Evolutionary conservation across 495 filamentous ascomycete species (phyloP).

Genomic region (Geopyxis carbonaria): DNA sequence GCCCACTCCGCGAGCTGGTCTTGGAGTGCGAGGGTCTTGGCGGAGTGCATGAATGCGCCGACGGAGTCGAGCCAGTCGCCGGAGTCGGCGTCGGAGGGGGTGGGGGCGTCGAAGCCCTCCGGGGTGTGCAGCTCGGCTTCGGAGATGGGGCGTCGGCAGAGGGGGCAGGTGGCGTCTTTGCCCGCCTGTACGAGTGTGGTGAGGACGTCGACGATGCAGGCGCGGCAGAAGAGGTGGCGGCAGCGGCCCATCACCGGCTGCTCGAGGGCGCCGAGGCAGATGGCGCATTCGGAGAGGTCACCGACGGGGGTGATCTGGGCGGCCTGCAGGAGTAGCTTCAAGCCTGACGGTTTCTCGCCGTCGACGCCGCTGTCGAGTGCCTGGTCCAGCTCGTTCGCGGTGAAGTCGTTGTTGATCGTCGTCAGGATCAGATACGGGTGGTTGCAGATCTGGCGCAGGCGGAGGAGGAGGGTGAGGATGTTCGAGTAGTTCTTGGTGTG

Average conservation of each 20-base stretch:
- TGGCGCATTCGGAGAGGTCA: conserved; percentile 1
- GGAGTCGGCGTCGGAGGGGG: conserved; percentile 2
- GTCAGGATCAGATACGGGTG: conserved; percentile 20
- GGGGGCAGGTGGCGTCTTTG: neutral
- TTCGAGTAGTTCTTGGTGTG: conserved; percentile 9
- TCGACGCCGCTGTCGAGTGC: conserved; percentile 3
- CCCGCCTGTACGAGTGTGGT: conserved; percentile 2
- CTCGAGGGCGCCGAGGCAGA: conserved; percentile 9
- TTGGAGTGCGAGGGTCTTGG: conserved; percentile 10
- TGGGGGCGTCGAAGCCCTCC: too few relatives aligned
- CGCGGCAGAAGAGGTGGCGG: conserved; percentile 13
- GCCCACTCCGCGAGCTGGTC: conserved; percentile 14
- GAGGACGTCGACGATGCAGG: conserved; percentile 8
- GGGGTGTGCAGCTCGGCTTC: conserved; percentile 1
- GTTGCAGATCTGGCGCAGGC: conserved; percentile 20
- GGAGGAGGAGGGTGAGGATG: conserved; percentile 14
- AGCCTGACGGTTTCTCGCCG: conserved; percentile 3
- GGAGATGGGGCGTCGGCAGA: conserved; percentile 7
- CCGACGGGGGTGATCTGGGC: neutral
- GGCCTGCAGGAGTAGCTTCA: neutral
- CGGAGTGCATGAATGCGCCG: conserved; percentile 6
- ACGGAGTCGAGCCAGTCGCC: neutral
- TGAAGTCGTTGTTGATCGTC: conserved; percentile 12
- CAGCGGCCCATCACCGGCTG: conserved; percentile 9
- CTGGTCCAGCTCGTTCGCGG: conserved; percentile 7